Conservation (phyloP, 768 basidiomycete species). For the Serendipita sp. region DNA sequence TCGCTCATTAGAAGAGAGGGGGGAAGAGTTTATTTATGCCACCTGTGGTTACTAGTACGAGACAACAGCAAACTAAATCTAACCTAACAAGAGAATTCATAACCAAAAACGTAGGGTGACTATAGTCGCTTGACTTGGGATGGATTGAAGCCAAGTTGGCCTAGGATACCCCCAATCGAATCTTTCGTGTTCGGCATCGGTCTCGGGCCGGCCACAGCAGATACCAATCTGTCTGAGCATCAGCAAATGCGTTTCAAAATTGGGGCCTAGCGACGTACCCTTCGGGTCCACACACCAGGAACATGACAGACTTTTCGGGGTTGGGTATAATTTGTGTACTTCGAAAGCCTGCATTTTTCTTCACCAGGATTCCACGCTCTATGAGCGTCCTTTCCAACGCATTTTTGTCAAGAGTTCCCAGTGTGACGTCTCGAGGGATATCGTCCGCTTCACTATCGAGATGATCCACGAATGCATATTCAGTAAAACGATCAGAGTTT, state of each 20-base stretch:
- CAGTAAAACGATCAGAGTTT: constrained; percentile 38
- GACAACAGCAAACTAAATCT: too few relatives aligned
- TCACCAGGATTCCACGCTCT: constrained; percentile 15
- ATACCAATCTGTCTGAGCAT: constrained; percentile 44
- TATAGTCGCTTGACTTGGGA: constrained; percentile 13
- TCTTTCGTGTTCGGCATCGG: not conserved
- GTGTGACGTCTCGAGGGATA: constrained; percentile 19
- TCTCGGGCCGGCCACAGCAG: constrained; percentile 54
- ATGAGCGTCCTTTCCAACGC: constrained; percentile 31
- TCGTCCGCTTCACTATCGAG: constrained; percentile 13
- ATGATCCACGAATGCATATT: constrained; percentile 51
- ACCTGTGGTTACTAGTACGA: too few relatives aligned
- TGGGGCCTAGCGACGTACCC: constrained; percentile 31
- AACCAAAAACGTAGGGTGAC: not conserved
- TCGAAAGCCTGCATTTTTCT: constrained; percentile 21
- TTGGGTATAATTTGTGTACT: constrained; percentile 11
- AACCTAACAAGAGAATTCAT: too few relatives aligned
- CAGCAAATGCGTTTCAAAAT: constrained; percentile 10
- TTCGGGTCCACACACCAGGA: constrained; percentile 77
- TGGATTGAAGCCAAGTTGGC: constrained; percentile 22
- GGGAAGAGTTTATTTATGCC: not conserved
- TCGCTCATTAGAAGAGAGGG: not conserved
- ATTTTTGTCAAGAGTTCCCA: constrained; percentile 40
- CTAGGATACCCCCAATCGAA: constrained; percentile 46
- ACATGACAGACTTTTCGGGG: constrained; percentile 33